Evolutionary conservation across 768 basidiomycete genomes (phyloP), one percentile per base, ranked within the genome.

Genomic region (Russula vinacea): DNA sequence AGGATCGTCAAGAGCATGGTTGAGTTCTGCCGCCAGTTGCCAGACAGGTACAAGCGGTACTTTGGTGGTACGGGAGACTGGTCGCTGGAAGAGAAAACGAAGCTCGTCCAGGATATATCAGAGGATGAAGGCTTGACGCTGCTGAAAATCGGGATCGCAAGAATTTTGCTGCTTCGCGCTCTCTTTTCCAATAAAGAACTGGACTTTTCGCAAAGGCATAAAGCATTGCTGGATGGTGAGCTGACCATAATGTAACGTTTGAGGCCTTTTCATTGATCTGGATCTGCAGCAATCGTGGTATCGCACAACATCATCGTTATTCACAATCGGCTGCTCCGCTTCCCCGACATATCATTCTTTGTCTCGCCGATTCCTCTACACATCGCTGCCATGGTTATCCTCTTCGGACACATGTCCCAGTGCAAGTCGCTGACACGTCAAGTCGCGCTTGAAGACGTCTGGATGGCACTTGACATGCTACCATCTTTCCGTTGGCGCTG

Each of bases 401-500:
- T 94, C 22, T 93, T 88, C 71, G 92, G 92, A 1, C 89, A 89
- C 70, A 91, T 92, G 82, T 90, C 88, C 8, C 83, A 84, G 58
- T 89, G 88, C 64, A 84, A 89, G 32, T 82, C 81, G 47, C 79
- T 92, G 32, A 75, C 87, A 2, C 80, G 79, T 45, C 78, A 85
- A 61, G 82, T 84, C 44, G 90, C 88, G 44, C 77, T 90, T 33
- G 88, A 92, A 74, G 92, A 94, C 70, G 82, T 94, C 42, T 90
- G 88, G 85, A 83, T 90, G 73, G 92, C 92, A 33, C 84, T 94
- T 24, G 88, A 92, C 73, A 89, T 92, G 84, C 83, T 93, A 13
- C 92, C 92, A 2, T 86, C 87, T 37, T 89, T 93, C 82, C 86
- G 92, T 56, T 94, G 92, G 92, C 85, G 92, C 66, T 94, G 92